phyloP scores from a whole-genome alignment of 805 yeast species.

The Candida sonorensis region DNA sequence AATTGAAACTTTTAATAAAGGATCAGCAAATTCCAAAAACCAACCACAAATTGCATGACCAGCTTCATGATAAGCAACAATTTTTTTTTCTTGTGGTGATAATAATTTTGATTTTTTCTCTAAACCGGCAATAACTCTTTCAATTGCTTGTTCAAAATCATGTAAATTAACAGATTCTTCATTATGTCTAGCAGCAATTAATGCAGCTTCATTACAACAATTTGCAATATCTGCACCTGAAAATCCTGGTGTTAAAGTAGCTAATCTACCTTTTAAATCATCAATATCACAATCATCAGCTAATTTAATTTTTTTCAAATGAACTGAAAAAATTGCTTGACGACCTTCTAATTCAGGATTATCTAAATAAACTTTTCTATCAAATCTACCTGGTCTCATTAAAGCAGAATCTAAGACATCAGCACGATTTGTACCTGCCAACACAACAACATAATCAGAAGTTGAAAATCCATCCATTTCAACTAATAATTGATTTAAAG shows the following conservation, averaged over 20 bases:
- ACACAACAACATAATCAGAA: constrained; percentile 85
- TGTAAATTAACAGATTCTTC: constrained; percentile 52
- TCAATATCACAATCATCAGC: constrained; percentile 40
- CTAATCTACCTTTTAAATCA: constrained; percentile 71
- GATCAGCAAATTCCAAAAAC: constrained; percentile 84
- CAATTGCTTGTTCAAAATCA: constrained; percentile 90
- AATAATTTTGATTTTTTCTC: constrained; percentile 79
- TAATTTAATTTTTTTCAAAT: constrained; percentile 54
- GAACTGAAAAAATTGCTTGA: constrained; percentile 78
- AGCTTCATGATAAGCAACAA: constrained; percentile 93
- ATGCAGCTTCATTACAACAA: constrained; percentile 90
- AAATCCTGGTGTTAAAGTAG: constrained; percentile 91
- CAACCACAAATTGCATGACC: constrained; percentile 97
- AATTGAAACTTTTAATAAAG: constrained; percentile 85
- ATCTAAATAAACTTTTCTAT: constrained; percentile 81
- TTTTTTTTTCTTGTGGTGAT: constrained; percentile 71
- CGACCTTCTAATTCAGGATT: constrained; percentile 87
- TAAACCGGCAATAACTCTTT: constrained; percentile 90
- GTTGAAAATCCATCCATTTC: constrained; percentile 94
- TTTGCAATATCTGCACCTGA: constrained; percentile 96
- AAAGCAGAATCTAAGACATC: constrained; percentile 87
- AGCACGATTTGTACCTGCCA: constrained; percentile 92
- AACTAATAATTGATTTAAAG: constrained; percentile 84
- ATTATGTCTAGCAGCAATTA: constrained; percentile 80
- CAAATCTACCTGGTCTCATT: constrained; percentile 92